phyloP scores from a whole-genome alignment of 306 rosid genomes.

The Acacia confusa region DNA sequence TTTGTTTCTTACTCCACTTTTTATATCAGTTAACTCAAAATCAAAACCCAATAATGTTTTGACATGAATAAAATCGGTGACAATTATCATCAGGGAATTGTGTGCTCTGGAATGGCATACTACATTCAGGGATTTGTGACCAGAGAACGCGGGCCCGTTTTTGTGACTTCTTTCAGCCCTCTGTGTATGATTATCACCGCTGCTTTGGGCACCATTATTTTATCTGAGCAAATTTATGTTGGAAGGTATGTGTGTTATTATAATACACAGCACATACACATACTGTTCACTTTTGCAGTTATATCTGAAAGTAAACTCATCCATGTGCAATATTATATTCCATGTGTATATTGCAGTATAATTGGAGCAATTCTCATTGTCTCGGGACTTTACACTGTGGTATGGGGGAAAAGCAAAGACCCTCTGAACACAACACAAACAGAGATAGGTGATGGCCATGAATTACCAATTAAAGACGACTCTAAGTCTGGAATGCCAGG shows the following conservation, averaged over 20 bases:
- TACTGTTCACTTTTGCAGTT: not conserved
- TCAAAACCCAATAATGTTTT: not conserved
- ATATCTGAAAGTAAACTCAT: not conserved
- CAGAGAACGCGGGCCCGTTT: constrained; percentile 87
- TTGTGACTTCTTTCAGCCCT: constrained; percentile 92
- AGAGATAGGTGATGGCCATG: constrained; percentile 43
- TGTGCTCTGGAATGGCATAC: constrained; percentile 94
- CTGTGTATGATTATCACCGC: constrained; percentile 92
- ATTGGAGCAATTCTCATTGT: constrained; percentile 86
- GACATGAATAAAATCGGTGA: not conserved
- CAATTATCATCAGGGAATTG: constrained; percentile 59
- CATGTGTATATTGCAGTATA: constrained; percentile 41
- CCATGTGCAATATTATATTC: not conserved
- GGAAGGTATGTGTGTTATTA: constrained; percentile 66
- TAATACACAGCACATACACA: not conserved
- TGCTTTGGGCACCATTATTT: constrained; percentile 69
- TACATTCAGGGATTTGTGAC: constrained; percentile 88
- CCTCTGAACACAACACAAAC: constrained; percentile 15
- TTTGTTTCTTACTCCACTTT: too few relatives aligned
- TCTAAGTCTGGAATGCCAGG: constrained; percentile 28
- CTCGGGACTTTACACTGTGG: constrained; percentile 84
- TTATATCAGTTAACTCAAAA: not conserved
- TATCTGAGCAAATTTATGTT: constrained; percentile 75
- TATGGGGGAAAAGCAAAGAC: constrained; percentile 96
- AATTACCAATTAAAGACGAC: constrained; percentile 58